Base-by-base conservation (phyloP, 2,329 filamentous ascomycete species). In the Xylaria sp. region DNA sequence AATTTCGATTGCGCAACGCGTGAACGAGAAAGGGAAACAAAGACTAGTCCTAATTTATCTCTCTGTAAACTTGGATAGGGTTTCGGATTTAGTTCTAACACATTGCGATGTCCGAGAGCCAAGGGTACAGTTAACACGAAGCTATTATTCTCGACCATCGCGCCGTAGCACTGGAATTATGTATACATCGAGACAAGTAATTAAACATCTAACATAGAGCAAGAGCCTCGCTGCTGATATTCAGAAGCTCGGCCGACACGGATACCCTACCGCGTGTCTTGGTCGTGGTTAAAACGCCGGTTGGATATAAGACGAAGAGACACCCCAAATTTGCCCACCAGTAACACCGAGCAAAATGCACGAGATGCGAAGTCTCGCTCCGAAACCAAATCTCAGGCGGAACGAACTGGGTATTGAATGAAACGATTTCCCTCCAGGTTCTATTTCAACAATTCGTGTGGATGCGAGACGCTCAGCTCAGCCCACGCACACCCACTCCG, bases 401-500 rank as follows among this genome's bases (percentile, higher is more conserved):
- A 41, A 46, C 53, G 23, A 41, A 47, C 29, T 25, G 37, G 23
- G 38, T 21, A 46, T 41, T 37, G 21, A 51, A 53, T 54, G 49
- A 40, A 33, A 57, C 35, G 27, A 33, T 19, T n/a, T 35, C 35
- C 21, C 31, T 7, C 19, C 21, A n/a, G 21, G 33, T 17, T 25
- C 33, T 27, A 37, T 4, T 13, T 31, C 47, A 38, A 25, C 47
- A 27, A 27, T 27, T 54, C 25, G 29, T 27, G 33, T 23, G 41
- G 40, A 51, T 27, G 33, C 13, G 46, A 38, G 35, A 21, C 19
- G 52, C 10, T 13, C 9, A 23, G 33, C 23, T 66, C 44, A 70
- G 40, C 70, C 69, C 33, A 80, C 74, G 71, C 89, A 91, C 64
- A 86, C 80, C 92, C 92, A 96, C 79, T 96, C 91, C 0, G 90